Base-by-base conservation (phyloP, 305 asterid species). In the Fraxinus dipetala region DNA sequence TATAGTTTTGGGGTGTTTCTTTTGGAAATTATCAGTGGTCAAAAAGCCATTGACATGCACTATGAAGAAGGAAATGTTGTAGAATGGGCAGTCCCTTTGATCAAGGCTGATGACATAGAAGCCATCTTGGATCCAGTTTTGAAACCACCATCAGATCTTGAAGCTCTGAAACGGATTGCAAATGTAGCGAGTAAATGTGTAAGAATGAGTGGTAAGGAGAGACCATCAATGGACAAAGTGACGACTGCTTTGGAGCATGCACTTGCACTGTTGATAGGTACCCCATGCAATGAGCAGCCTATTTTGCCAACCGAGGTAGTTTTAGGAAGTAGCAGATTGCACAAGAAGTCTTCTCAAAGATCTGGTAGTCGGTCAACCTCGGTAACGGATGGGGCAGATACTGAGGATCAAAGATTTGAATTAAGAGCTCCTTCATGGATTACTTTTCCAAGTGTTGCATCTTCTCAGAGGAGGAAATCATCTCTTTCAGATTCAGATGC, bases 391-490 rank as follows among this genome's bases (percentile, higher is more conserved):
- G 84, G 75, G 7, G 89, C 73, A 11, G 89, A 85, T 7, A 78
- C 85, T 13, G 90, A 89, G 70, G 89, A 89, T 79, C 89, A 85
- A 32, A 89, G 90, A 22, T 51, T 76, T 36, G 91, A 89, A 77
- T 89, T 89, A 77, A 82, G 91, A 22, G 90, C 91, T 22, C 91
- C 91, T 28, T 89, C 90, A 0, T 89, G 91, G 91, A 89, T 89
- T 30, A 89, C 91, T 28, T 87, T 89, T 82, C 91, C 91, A 11
- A 85, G 90, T 76, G 90, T 89, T 13, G 87, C 91, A 34, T 89
- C 91, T 22, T 89, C 91, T 31, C 91, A 87, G 81, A 85, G 91
- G 80, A 86, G 90, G 70, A 87, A 85, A 77, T 89, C 90, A 1
- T 87, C 90, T 1, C 86, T 85, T 67, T 89, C 91, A 11, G 90